These are phyloP conservation scores for Elymus sibiricus DNA, from an alignment of 176 grass and related monocot species.

Conservation along the genomic window DNA sequence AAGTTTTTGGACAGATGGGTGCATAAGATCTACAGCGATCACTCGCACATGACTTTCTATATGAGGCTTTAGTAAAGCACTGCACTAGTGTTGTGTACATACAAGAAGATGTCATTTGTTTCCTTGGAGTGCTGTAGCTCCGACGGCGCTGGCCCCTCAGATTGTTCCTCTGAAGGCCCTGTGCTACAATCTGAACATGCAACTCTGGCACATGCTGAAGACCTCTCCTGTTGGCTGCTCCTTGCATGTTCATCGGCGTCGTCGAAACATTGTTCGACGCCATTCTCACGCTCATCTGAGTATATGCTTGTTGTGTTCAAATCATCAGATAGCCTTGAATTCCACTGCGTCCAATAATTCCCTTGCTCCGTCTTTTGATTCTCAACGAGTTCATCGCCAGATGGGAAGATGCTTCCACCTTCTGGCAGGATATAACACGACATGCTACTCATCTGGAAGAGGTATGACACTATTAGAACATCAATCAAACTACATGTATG, in stretches of 20 bases:
- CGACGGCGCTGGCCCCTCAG: not conserved
- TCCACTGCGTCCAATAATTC: conserved; percentile 35
- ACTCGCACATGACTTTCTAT: not conserved
- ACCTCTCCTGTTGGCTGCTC: not conserved
- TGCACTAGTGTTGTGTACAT: not conserved
- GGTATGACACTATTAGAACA: not conserved
- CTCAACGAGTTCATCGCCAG: conserved; percentile 19
- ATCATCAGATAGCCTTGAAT: not conserved
- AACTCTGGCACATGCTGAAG: not conserved
- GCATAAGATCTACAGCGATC: not conserved
- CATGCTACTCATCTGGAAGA: conserved; percentile 46
- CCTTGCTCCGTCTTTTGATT: conserved; percentile 14
- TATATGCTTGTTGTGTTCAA: not conserved
- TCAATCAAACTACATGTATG: not conserved
- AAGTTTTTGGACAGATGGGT: not conserved
- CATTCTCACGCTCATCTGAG: not conserved
- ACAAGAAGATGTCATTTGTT: conserved; percentile 55
- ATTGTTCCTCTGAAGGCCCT: conserved; percentile 7
- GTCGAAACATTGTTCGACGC: not conserved
- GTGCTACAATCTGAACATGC: conserved; percentile 5
- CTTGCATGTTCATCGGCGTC: not conserved
- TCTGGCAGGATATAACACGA: conserved; percentile 27
- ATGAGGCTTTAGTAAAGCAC: not conserved
- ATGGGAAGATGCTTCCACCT: conserved; percentile 1
- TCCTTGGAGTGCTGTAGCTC: conserved; percentile 4